Evolutionary conservation across 2,329 filamentous ascomycete species (phyloP).

Genomic region (Pleoardoris graminearum): DNA sequence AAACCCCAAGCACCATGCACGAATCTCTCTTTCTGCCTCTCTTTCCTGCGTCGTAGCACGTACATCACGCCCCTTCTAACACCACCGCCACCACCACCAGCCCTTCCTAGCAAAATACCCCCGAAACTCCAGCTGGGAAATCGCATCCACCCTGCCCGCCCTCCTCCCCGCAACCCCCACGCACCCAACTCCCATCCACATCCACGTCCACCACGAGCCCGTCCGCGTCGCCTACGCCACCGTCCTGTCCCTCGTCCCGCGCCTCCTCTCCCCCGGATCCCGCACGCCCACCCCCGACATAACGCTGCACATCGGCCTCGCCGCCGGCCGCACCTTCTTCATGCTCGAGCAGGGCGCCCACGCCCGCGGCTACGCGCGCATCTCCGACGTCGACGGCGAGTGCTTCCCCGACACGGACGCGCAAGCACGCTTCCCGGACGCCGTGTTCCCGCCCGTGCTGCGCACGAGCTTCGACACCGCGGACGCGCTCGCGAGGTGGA

Average conservation of each 20-base stretch:
- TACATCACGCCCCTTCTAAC: too few relatives aligned
- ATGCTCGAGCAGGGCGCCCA: slow-evolving; percentile 41
- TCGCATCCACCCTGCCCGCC: slow-evolving; percentile 42
- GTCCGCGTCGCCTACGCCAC: slow-evolving; percentile 42
- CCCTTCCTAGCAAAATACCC: slow-evolving; percentile 40
- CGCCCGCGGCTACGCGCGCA: slow-evolving; percentile 33
- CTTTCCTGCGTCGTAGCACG: too few relatives aligned
- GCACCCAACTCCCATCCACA: slow-evolving; percentile 38
- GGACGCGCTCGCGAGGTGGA: slow-evolving; percentile 41
- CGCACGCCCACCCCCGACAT: slow-evolving; percentile 33
- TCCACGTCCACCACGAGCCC: slow-evolving; percentile 38
- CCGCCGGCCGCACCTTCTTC: slow-evolving; percentile 40
- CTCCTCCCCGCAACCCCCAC: slow-evolving; percentile 30
- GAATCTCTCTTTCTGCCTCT: too few relatives aligned
- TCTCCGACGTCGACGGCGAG: slow-evolving; percentile 40
- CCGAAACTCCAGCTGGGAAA: slow-evolving; percentile 44
- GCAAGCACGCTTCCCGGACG: slow-evolving; percentile 21
- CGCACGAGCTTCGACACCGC: slow-evolving; percentile 36
- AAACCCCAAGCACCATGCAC: too few relatives aligned
- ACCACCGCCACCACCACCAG: slow-evolving; percentile 27
- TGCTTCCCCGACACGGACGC: slow-evolving; percentile 25
- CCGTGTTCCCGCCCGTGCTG: slow-evolving; percentile 27
- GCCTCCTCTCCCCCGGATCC: slow-evolving; percentile 29
- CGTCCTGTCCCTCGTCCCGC: slow-evolving; percentile 33
- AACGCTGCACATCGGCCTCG: slow-evolving; percentile 45